Percentiles rank a stretch among this genome's conserved stretches.
Conservation (phyloP, 345 rosid species). For the Camelina sativa region DNA sequence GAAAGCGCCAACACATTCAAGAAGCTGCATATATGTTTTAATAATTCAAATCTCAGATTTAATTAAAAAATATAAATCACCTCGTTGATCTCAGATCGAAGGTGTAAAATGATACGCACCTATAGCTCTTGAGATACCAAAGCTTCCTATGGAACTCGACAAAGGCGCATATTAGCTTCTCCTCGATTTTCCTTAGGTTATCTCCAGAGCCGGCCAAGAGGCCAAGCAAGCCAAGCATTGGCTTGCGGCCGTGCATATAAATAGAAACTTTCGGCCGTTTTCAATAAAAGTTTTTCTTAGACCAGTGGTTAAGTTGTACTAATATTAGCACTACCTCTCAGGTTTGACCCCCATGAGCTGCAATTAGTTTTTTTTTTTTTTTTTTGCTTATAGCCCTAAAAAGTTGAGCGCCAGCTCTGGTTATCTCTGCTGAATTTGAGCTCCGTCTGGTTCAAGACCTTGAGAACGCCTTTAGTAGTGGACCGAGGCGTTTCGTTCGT, state of each 20-base stretch:
- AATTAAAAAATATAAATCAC: neutral
- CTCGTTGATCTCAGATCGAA: neutral
- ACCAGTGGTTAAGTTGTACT: too few relatives aligned
- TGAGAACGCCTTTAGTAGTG: constrained; percentile 49
- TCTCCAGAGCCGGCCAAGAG: too few relatives aligned
- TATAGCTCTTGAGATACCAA: constrained; percentile 64
- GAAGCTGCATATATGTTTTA: constrained; percentile 52
- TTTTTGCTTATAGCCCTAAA: too few relatives aligned
- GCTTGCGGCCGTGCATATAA: too few relatives aligned
- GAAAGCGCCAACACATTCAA: constrained; percentile 64
- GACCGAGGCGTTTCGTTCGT: constrained; percentile 52
- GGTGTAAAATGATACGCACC: constrained; percentile 31
- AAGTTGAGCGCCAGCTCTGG: too few relatives aligned
- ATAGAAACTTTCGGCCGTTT: too few relatives aligned
- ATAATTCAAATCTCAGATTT: neutral
- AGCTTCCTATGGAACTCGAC: constrained; percentile 65
- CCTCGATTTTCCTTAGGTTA: constrained; percentile 57
- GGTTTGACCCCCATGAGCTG: too few relatives aligned
- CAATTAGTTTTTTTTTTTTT: too few relatives aligned
- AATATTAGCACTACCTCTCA: too few relatives aligned
- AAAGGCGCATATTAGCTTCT: constrained; percentile 59
- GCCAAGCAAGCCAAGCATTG: too few relatives aligned
- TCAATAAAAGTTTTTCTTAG: too few relatives aligned
- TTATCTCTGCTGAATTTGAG: constrained; percentile 58
- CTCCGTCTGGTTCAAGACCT: constrained; percentile 41